Conservation (phyloP, 352 stramenopile species). For the Pythium guiyangense region DNA sequence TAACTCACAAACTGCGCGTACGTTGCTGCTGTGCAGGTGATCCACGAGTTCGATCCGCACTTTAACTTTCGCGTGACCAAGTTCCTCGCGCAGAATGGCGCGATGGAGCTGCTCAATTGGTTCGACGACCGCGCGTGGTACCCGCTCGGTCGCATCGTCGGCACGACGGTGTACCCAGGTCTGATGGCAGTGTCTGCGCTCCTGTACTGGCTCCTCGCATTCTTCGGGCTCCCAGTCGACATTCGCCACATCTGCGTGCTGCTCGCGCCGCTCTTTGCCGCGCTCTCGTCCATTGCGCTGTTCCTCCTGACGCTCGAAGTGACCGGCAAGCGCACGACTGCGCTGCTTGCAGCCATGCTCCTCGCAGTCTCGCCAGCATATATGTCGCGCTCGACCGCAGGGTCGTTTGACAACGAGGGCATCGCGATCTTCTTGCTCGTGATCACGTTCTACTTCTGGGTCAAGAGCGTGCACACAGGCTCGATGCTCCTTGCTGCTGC, state of each 20-base stretch:
- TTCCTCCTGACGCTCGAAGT: constrained; percentile 88
- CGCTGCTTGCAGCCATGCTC: constrained; percentile 88
- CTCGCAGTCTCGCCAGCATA: constrained; percentile 96
- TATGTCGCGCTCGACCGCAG: constrained; percentile 95
- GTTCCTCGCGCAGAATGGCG: constrained; percentile 89
- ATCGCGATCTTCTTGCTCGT: constrained; percentile 98
- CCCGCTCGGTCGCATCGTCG: constrained; percentile 89
- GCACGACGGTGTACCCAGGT: constrained; percentile 91
- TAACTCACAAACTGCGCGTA: no score
- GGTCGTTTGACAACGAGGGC: constrained; percentile 98
- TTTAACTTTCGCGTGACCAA: constrained; percentile 99
- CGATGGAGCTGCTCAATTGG: constrained; percentile 95
- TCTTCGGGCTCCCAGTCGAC: constrained; percentile 51
- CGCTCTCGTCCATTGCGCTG: constrained; percentile 76
- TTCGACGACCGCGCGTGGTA: constrained; percentile 97
- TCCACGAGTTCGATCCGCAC: constrained; percentile 94
- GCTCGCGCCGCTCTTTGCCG: constrained; percentile 86
- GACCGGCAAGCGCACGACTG: constrained; percentile 57
- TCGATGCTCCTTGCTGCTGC: constrained; percentile 64
- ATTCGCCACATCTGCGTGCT: constrained; percentile 90
- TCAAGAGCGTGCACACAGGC: constrained; percentile 74
- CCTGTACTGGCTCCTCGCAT: constrained; percentile 75
- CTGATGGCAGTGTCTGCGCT: constrained; percentile 84
- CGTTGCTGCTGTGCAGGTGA: no score
- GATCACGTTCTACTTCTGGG: constrained; percentile 97